These are phyloP conservation scores for Vitis riparia DNA, from an alignment of 164 flowering plant species.

Conservation along the genomic window DNA sequence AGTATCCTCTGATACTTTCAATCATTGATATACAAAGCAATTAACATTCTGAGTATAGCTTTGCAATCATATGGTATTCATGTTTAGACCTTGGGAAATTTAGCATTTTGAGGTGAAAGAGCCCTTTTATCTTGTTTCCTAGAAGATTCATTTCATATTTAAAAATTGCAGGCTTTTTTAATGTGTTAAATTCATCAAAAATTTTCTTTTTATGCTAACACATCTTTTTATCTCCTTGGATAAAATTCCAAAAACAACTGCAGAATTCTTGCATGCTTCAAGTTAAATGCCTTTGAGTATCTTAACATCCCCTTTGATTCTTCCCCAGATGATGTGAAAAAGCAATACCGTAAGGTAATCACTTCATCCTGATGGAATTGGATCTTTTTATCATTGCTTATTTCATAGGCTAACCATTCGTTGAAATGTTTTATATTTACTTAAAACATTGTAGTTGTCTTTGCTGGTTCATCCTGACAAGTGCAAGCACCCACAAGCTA, in stretches of 20 bases:
- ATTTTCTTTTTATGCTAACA: background rate
- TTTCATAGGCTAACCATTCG: background rate
- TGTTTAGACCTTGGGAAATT: too few species aligned
- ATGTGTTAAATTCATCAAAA: too few species aligned
- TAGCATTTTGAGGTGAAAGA: too few species aligned
- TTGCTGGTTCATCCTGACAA: slow-evolving; percentile 98
- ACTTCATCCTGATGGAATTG: background rate
- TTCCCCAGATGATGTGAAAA: slow-evolving; percentile 74
- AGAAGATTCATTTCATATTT: too few species aligned
- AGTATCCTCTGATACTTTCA: too few species aligned
- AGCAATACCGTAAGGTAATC: slow-evolving; percentile 91
- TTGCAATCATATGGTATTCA: too few species aligned
- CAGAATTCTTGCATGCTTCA: slow-evolving; percentile 99
- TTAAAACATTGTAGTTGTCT: slow-evolving; percentile 53
- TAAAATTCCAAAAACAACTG: slow-evolving; percentile 5
- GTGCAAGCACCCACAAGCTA: slow-evolving; percentile 98
- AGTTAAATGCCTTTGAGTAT: slow-evolving; percentile 87
- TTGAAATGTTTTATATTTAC: background rate
- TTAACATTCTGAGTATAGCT: too few species aligned
- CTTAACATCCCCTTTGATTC: slow-evolving; percentile 81
- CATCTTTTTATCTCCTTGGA: background rate
- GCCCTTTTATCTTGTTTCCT: too few species aligned
- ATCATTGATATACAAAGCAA: too few species aligned
- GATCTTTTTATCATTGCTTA: background rate
- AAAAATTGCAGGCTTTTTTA: too few species aligned